Conservation (phyloP, 257 asterid genomes). For the Primulina huaijiensis region DNA sequence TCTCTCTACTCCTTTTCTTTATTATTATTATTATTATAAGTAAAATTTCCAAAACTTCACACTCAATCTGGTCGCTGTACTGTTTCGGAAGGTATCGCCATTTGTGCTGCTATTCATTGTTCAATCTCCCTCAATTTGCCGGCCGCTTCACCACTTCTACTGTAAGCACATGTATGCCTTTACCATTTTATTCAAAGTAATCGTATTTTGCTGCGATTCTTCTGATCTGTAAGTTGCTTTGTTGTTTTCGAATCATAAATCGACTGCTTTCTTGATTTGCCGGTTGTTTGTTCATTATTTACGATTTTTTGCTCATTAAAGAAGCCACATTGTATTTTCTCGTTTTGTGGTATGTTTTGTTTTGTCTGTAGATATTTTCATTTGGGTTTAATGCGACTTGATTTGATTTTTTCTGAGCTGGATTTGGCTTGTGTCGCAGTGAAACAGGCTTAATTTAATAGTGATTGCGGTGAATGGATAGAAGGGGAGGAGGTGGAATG, state of each 20-base stretch:
- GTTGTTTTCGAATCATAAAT: constrained; percentile 27
- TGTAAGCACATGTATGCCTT: constrained; percentile 30
- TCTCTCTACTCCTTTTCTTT: constrained; percentile 16
- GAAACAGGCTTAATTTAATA: constrained; percentile 13
- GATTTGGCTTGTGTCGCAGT: constrained; percentile 22
- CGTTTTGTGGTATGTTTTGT: constrained; percentile 4
- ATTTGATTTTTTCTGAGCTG: constrained; percentile 34
- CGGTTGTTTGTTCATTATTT: neutral
- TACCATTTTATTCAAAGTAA: neutral
- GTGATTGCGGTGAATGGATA: constrained; percentile 18
- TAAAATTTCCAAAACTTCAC: constrained; percentile 25
- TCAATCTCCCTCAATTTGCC: constrained; percentile 37
- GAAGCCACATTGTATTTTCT: constrained; percentile 9
- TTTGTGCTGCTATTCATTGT: constrained; percentile 26
- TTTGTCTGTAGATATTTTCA: constrained; percentile 9
- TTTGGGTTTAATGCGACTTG: constrained; percentile 26
- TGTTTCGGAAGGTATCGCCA: constrained; percentile 27
- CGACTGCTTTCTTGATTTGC: constrained; percentile 23
- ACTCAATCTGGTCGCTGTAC: constrained; percentile 29
- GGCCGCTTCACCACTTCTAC: constrained; percentile 31
- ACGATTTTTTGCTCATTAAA: too few relatives aligned
- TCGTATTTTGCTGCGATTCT: neutral
- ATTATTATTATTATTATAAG: constrained; percentile 2
- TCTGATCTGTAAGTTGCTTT: constrained; percentile 24
- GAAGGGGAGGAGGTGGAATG: constrained; percentile 64